These are phyloP conservation scores for Gossypium ekmanianum DNA, from an alignment of 345 rosid genomes.

Conservation along the genomic window DNA sequence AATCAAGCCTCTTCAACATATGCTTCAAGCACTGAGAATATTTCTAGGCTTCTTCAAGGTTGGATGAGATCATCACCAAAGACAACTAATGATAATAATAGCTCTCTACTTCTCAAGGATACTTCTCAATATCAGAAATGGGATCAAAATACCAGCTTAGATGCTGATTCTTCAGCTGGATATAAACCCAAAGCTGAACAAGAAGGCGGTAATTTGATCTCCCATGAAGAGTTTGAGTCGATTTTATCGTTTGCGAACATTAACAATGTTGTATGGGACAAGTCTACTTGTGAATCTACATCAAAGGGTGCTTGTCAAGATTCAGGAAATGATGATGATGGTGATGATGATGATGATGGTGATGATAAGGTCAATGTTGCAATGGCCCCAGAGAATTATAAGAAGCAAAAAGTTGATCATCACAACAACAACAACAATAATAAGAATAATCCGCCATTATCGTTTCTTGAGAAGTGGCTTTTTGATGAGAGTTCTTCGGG, in stretches of 20 bases:
- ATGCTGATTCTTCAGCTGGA: conserved; percentile 17
- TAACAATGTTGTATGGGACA: conserved; percentile 43
- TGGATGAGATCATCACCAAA: conserved; percentile 83
- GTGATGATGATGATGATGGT: background rate
- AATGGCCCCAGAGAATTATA: conserved; percentile 13
- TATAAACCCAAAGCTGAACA: conserved; percentile 39
- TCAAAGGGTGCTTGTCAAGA: conserved; percentile 22
- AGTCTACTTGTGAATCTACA: conserved; percentile 35
- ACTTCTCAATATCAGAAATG: background rate
- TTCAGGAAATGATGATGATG: conserved; percentile 2
- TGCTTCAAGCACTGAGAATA: conserved; percentile 94
- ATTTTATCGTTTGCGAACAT: conserved; percentile 54
- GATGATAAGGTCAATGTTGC: conserved; percentile 12
- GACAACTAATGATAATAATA: background rate
- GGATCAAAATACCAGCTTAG: conserved; percentile 12
- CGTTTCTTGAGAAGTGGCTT: conserved; percentile 96
- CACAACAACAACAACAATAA: conserved; percentile 5
- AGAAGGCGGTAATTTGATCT: conserved; percentile 36
- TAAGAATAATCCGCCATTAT: conserved; percentile 46
- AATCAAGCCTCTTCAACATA: conserved; percentile 34
- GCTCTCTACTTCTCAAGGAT: conserved; percentile 12
- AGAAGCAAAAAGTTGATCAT: conserved; percentile 26
- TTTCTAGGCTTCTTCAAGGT: conserved; percentile 78
- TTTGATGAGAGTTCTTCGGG: conserved; percentile 62
- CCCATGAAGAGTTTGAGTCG: conserved; percentile 52